Evolutionary conservation across 1,139 yeast genomes (phyloP).

Genomic region (Debaryomyces sp.): DNA sequence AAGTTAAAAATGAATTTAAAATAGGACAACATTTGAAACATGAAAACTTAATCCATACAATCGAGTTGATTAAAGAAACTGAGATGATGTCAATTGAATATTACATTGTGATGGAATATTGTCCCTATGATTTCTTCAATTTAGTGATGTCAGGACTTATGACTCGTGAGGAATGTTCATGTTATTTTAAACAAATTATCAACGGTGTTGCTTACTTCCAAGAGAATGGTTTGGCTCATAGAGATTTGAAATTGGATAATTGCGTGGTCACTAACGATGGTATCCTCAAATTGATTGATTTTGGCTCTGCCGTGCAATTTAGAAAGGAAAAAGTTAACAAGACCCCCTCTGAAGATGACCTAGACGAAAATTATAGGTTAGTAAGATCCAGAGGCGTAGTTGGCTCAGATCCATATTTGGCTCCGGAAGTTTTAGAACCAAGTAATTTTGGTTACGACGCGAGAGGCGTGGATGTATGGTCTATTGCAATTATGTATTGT

Average conservation of each 20-base stretch:
- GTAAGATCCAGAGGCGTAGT: slow-evolving; percentile 65
- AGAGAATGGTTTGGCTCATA: slow-evolving; percentile 69
- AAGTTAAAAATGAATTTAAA: slow-evolving; percentile 67
- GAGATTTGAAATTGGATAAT: slow-evolving; percentile 77
- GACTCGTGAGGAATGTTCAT: slow-evolving; percentile 57
- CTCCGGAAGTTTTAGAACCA: slow-evolving; percentile 69
- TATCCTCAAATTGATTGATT: slow-evolving; percentile 70
- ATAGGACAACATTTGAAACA: slow-evolving; percentile 65
- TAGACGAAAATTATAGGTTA: slow-evolving; percentile 28
- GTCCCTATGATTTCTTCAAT: slow-evolving; percentile 74
- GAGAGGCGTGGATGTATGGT: slow-evolving; percentile 76
- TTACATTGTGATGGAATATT: slow-evolving; percentile 74
- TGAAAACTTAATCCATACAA: slow-evolving; percentile 64
- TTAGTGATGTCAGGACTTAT: slow-evolving; percentile 74
- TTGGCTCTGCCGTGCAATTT: slow-evolving; percentile 75
- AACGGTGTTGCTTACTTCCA: slow-evolving; percentile 66
- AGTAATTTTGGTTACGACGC: slow-evolving; percentile 61
- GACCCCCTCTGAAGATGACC: slow-evolving; percentile 28
- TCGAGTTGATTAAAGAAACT: slow-evolving; percentile 61
- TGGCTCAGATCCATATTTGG: slow-evolving; percentile 80
- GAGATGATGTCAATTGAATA: slow-evolving; percentile 40
- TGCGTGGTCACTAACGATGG: slow-evolving; percentile 69
- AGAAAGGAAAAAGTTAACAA: slow-evolving; percentile 29
- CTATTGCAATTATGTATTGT: slow-evolving; percentile 73
- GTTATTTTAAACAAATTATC: slow-evolving; percentile 70